These are phyloP conservation scores for Gossypium ekmanianum DNA, from an alignment of 345 rosid species.

Conservation along the genomic window DNA sequence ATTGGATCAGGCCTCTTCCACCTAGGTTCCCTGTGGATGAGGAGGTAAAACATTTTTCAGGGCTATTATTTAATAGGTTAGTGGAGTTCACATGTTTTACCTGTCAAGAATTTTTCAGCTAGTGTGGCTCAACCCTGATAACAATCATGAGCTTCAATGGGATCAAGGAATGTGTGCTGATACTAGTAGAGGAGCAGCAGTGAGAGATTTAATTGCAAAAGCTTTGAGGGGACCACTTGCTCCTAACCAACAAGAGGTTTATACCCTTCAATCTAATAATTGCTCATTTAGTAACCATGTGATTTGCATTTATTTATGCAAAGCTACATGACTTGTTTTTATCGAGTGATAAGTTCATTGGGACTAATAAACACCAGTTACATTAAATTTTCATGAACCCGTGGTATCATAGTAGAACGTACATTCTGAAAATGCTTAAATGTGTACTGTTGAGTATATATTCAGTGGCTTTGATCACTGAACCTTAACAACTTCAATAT, in stretches of 20 bases:
- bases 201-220: conserved; percentile 77
- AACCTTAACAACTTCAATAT: not conserved
- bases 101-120: conserved; percentile 44
- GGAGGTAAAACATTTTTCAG: conserved; percentile 47
- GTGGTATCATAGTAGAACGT: not conserved
- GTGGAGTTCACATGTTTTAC: conserved; percentile 15
- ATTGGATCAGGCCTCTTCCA: conserved; percentile 80
- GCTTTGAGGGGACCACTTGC: conserved; percentile 79
- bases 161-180: conserved; percentile 98
- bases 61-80: conserved; percentile 9
- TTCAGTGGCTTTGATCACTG: not conserved
- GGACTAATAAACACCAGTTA: not conserved
- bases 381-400: not conserved
- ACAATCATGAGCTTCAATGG: conserved; percentile 95
- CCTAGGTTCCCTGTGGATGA: conserved; percentile 77
- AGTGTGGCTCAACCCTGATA: conserved; percentile 90
- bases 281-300: not conserved
- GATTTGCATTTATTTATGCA: not conserved
- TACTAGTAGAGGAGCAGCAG: conserved; percentile 89
- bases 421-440: not conserved
- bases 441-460: not conserved
- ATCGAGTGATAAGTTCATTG: not conserved
- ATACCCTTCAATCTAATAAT: conserved; percentile 10
- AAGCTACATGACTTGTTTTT: conserved; percentile 1
- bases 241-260: conserved; percentile 82